These are phyloP conservation scores for Wickerhamiella occidentalis DNA, from an alignment of 805 yeast genomes.

Conservation along the genomic window DNA sequence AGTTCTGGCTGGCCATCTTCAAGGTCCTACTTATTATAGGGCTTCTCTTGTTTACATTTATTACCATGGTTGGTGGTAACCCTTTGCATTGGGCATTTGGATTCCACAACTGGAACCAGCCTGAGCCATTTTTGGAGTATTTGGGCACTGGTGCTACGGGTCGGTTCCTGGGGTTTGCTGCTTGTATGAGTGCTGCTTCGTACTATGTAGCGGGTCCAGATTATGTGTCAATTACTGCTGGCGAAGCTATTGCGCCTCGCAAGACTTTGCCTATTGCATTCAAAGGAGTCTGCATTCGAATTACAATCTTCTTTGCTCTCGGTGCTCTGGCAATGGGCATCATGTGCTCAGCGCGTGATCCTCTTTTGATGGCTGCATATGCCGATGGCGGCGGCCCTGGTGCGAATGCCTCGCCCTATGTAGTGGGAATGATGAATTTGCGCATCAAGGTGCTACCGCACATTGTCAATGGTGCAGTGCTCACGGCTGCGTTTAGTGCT, in stretches of 20 bases:
- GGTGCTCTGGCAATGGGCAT: constrained; percentile 73
- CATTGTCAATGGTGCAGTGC: constrained; percentile 64
- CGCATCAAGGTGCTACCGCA: constrained; percentile 35
- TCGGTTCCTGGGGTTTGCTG: constrained; percentile 57
- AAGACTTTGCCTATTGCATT: constrained; percentile 66
- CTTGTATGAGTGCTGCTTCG: constrained; percentile 57
- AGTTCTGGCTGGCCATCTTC: constrained; percentile 65
- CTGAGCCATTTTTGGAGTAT: constrained; percentile 49
- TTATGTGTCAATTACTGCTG: constrained; percentile 72
- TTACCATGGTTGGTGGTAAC: constrained; percentile 82
- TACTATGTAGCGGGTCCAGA: constrained; percentile 84
- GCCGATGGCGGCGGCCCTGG: constrained; percentile 40
- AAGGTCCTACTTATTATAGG: constrained; percentile 68
- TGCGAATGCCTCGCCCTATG: constrained; percentile 44
- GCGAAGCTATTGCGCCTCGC: constrained; percentile 65
- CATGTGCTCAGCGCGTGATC: constrained; percentile 59
- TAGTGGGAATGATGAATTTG: constrained; percentile 59
- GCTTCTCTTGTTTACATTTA: constrained; percentile 57
- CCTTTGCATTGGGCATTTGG: constrained; percentile 56
- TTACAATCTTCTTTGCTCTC: constrained; percentile 54
- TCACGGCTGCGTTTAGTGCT: constrained; percentile 68
- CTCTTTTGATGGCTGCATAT: constrained; percentile 44
- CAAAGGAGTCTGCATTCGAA: constrained; percentile 57
- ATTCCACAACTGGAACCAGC: constrained; percentile 44
- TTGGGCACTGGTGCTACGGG: constrained; percentile 40